These are phyloP conservation scores for Trichoderma sp. DNA, from an alignment of 2,329 filamentous ascomycete species.

Conservation along the genomic window DNA sequence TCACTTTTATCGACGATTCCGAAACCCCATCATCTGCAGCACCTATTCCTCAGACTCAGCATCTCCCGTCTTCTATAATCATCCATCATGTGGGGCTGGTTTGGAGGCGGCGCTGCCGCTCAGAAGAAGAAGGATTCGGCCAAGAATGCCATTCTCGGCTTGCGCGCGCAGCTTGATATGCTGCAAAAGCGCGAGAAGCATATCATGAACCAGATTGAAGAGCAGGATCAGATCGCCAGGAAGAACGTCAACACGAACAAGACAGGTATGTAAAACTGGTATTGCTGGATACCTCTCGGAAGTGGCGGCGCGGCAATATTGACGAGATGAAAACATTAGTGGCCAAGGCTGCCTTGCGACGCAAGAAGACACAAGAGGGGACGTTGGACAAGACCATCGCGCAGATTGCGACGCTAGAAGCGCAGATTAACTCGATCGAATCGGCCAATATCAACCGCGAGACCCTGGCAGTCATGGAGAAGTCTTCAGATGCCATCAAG, in stretches of 20 bases:
- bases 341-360: constrained; percentile 84
- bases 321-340: constrained; percentile 55
- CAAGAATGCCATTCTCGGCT: constrained; percentile 91
- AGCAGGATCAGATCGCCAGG: constrained; percentile 85
- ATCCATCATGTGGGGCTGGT: constrained; percentile 78
- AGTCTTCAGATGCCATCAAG: constrained; percentile 87
- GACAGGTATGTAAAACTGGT: constrained; percentile 65
- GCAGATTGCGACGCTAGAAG: constrained; percentile 90
- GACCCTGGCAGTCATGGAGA: constrained; percentile 92
- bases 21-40: neutral
- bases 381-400: constrained; percentile 86
- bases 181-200: constrained; percentile 95
- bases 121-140: constrained; percentile 91
- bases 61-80: constrained; percentile 19
- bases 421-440: constrained; percentile 96
- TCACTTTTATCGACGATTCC: neutral
- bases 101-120: constrained; percentile 73
- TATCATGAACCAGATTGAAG: constrained; percentile 86
- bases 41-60: neutral
- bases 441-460: constrained; percentile 98
- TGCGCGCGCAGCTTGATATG: constrained; percentile 93
- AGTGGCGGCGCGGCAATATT: constrained; percentile 33
- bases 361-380: constrained; percentile 94
- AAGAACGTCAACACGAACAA: constrained; percentile 90
- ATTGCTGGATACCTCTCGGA: neutral